Evolutionary conservation across 2,329 filamentous ascomycete genomes (phyloP).

Genomic region (Colletotrichum melonis): DNA sequence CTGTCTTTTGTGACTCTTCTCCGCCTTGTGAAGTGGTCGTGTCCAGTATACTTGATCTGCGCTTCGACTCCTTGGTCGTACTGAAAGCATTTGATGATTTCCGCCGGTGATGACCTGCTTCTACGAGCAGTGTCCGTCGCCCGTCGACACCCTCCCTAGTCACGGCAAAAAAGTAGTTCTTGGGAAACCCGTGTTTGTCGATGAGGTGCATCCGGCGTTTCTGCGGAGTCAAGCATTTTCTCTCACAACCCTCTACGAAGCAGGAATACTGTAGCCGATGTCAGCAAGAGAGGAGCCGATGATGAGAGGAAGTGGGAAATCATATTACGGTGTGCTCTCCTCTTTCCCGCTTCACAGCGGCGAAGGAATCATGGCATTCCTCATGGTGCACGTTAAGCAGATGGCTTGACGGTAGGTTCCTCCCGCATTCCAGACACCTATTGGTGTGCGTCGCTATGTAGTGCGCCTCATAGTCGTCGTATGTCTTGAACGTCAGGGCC

Average conservation of each 20-base stretch:
- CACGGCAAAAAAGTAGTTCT: slow-evolving; percentile 88
- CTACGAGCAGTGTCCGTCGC: slow-evolving; percentile 79
- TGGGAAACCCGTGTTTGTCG: slow-evolving; percentile 93
- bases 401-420: slow-evolving; percentile 88
- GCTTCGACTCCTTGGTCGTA: slow-evolving; percentile 46
- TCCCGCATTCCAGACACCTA: slow-evolving; percentile 84
- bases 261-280: slow-evolving; percentile 75
- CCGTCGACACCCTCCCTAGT: slow-evolving; percentile 92
- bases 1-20: neutral
- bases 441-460: slow-evolving; percentile 86
- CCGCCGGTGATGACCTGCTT: slow-evolving; percentile 60
- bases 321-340: slow-evolving; percentile 84
- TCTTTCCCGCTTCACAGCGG: slow-evolving; percentile 76
- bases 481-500: slow-evolving; percentile 76
- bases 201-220: slow-evolving; percentile 91
- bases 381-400: slow-evolving; percentile 87
- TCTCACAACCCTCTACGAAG: slow-evolving; percentile 89
- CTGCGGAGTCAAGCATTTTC: slow-evolving; percentile 83
- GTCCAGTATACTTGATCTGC: slow-evolving; percentile 47
- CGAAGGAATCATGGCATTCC: slow-evolving; percentile 89
- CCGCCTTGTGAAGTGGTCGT: slow-evolving; percentile 6
- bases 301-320: too few species aligned
- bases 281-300: slow-evolving; percentile 28
- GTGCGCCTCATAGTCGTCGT: slow-evolving; percentile 87
- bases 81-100: slow-evolving; percentile 55